phyloP scores from a whole-genome alignment of 2,329 filamentous ascomycete species.

The Paraconiothyrium sp. region DNA sequence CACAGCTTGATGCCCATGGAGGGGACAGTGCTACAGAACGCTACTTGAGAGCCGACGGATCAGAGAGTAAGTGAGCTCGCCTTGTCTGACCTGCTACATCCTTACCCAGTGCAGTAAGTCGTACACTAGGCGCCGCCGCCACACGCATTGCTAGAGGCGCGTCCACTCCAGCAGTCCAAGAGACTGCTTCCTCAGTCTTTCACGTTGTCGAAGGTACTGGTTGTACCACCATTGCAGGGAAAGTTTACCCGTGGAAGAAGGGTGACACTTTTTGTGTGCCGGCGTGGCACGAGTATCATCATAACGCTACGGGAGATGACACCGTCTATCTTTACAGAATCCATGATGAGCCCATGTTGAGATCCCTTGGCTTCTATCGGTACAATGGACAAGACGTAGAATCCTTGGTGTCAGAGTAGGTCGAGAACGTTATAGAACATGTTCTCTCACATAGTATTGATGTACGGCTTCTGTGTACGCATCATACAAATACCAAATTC shows the following conservation, averaged over 20 bases:
- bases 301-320: conserved; percentile 50
- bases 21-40: conserved; percentile 11
- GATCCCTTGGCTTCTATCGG: conserved; percentile 61
- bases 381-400: conserved; percentile 53
- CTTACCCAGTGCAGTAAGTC: too few species aligned
- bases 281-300: conserved; percentile 61
- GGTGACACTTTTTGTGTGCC: conserved; percentile 67
- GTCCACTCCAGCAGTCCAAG: conserved; percentile 52
- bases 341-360: conserved; percentile 65
- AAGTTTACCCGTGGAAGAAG: conserved; percentile 55
- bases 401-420: conserved; percentile 38
- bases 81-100: conserved; percentile 41
- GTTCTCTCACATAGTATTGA: too few species aligned
- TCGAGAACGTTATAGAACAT: background rate
- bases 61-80: conserved; percentile 43
- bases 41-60: conserved; percentile 8
- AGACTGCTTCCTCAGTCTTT: conserved; percentile 64
- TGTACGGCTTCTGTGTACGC: too few species aligned
- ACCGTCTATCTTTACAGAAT: conserved; percentile 63
- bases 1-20: conserved; percentile 46
- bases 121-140: conserved; percentile 41
- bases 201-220: conserved; percentile 63
- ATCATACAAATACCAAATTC: too few species aligned
- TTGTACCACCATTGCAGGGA: conserved; percentile 50
- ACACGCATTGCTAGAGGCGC: conserved; percentile 53